Evolutionary conservation across 2,329 filamentous ascomycete genomes (phyloP), one percentile per base, ranked within the genome.

Genomic region (Sclerotinia minor): DNA sequence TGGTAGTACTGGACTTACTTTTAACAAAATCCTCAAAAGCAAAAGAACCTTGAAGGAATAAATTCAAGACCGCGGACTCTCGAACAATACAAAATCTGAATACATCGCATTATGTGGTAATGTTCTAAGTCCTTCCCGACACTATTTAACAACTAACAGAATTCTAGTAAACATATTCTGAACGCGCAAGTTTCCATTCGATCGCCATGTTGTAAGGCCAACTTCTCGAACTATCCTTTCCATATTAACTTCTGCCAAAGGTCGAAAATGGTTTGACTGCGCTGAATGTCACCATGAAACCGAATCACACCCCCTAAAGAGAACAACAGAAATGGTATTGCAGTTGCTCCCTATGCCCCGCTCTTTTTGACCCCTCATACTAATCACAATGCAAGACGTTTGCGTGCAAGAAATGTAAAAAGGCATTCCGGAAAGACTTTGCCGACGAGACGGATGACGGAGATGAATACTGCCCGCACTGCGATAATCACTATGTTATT

Each of bases 381-480:
- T 54, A 38, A 41, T 13, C 6, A 44, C 32, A 41, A 4, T 17
- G n/a, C 32, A 60, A 81, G 79, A 86, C 83, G 49, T 98, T 99
- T 77, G 92, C 92, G 64, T 99, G 95, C 86, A 99, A 99, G 76
- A 99, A 99, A 83, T 99, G 95, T 88, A 94, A 91, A 74, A 99
- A 99, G 81, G 94, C 90, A 80, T 99, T 99, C 83, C 90, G 95
- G 73, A 99, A 98, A 79, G 92, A 99, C 76, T 64, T 50, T 21
- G 90, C 90, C 57, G 82, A 87, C 72, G 92, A 97, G 78, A 97
- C 97, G 75, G 95, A 99, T 74, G 95, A 99, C 74, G 90, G 92
- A 78, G 95, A 99, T 81, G 96, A 99, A 79, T 99, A 96, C 84
- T 99, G 95, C 83, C 96, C 95, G 29, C 92, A 97, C 82, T 99